Base-by-base conservation (phyloP, 129 eudicot species). In the Kitagawia praeruptora region DNA sequence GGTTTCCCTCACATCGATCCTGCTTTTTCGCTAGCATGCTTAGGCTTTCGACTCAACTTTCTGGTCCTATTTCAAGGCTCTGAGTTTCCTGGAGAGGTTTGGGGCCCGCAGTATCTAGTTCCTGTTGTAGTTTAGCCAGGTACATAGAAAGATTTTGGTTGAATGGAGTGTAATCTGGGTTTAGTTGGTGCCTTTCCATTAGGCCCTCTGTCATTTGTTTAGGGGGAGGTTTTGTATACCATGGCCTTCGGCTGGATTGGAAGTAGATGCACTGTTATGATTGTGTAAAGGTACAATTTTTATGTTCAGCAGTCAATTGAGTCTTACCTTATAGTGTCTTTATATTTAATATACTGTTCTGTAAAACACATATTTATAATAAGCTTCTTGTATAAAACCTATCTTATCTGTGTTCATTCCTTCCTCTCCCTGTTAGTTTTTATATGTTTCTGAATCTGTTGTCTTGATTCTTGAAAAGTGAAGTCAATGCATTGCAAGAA, bases 121-220 rank as follows among this genome's bases (percentile, higher is more conserved):
- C 70, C 77, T 80, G 72, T 73, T 80, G 83, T 74, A 80, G 48
- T 80, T 80, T 80, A 74, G 79, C 73, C 53, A 45, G 64, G 83
- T 80, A 80, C 47, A 74, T 80, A 67, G 73, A 67, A 74, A 40
- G 78, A 54, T 80, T 80, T 80, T 80, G 79, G 75, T 73, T 80
- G 78, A 53, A 80, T 66, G 69, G 44, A 51, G 81, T 73, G 80
- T 54, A 64, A 80, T 21, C 54, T 73, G 77, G 77, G 77, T 44
- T 42, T 73, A 46, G 81, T 42, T 45, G 75, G 81, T 66, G 56
- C 77, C 77, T 67, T 78, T 61, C 8, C 21, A 8, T 44, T 44
- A 16, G n/a, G 63, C 75, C 63, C 40, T 64, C 40, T 70, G 74
- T 37, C 46, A 70, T 70, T 2, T 34, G n/a, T 31, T 37, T 13